These are phyloP conservation scores for Zygosaccharomyces kombuchaensis DNA, from an alignment of 805 yeast genomes.

Conservation along the genomic window DNA sequence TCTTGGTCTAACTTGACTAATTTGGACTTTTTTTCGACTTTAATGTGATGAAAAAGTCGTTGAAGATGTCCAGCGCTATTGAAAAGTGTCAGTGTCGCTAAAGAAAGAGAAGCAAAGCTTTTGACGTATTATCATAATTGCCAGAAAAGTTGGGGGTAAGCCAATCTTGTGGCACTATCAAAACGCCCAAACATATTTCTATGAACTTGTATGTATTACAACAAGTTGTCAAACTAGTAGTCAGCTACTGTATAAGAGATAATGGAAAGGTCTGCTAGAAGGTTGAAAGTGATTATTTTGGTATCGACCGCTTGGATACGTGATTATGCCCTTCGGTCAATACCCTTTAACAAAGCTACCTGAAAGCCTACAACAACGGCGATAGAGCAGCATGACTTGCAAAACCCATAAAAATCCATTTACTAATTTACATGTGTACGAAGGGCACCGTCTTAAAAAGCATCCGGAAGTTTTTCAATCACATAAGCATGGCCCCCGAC, in stretches of 20 bases:
- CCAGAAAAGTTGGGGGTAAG: no score
- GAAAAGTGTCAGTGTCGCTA: background rate
- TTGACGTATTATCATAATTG: no score
- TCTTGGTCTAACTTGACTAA: background rate
- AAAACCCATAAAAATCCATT: background rate
- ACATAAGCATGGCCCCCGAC: conserved; percentile 92
- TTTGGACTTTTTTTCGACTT: background rate
- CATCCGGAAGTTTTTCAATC: conserved; percentile 92
- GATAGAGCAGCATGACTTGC: no score
- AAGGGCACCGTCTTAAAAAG: conserved; percentile 45
- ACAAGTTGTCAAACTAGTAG: no score
- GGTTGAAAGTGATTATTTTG: no score
- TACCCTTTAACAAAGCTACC: background rate
- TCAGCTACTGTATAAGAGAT: no score
- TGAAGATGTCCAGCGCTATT: background rate
- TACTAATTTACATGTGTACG: conserved; percentile 2
- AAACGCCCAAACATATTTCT: no score
- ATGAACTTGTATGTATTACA: no score
- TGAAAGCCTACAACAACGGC: background rate
- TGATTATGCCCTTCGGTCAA: no score
- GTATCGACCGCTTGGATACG: no score
- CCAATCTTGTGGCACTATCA: no score
- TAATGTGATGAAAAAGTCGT: background rate
- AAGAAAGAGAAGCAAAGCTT: background rate
- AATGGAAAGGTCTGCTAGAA: no score